Conservation (phyloP, 1,139 yeast species). For the Candida gigantensis region DNA sequence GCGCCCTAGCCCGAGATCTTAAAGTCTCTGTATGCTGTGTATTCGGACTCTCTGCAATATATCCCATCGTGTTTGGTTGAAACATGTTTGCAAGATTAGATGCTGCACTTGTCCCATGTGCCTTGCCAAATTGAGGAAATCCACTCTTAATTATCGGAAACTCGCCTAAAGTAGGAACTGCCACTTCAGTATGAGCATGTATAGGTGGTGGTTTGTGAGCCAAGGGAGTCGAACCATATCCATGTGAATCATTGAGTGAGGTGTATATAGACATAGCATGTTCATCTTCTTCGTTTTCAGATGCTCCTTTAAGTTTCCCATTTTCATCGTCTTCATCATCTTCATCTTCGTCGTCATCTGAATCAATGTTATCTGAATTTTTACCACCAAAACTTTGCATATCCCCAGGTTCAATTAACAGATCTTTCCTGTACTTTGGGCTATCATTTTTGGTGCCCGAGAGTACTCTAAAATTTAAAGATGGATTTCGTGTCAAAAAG, state of each 20-base stretch:
- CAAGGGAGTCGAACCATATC: conserved; percentile 17
- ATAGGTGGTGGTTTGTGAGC: conserved; percentile 19
- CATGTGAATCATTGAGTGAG: conserved; percentile 34
- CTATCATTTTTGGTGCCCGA: conserved; percentile 20
- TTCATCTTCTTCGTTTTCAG: conserved; percentile 49
- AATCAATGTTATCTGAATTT: conserved; percentile 8
- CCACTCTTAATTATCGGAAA: conserved; percentile 38
- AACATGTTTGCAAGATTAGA: conserved; percentile 5
- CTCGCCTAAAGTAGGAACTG: conserved; percentile 48
- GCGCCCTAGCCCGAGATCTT: conserved; percentile 62
- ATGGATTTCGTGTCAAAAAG: conserved; percentile 21
- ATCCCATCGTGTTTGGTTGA: conserved; percentile 17
- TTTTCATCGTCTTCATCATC: conserved; percentile 5
- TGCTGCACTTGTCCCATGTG: neutral
- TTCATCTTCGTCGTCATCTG: conserved; percentile 14
- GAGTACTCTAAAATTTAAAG: conserved; percentile 19
- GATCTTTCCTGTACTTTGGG: conserved; percentile 9
- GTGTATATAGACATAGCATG: conserved; percentile 53
- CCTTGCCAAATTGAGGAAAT: conserved; percentile 10
- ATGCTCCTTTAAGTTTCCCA: conserved; percentile 12
- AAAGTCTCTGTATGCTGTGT: conserved; percentile 22
- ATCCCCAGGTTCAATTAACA: conserved; percentile 13
- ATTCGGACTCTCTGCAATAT: conserved; percentile 31
- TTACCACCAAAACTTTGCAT: conserved; percentile 6
- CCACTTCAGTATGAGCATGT: conserved; percentile 27